Conservation (phyloP, 2,329 filamentous ascomycete species). For the Phialocephala subalpina region DNA sequence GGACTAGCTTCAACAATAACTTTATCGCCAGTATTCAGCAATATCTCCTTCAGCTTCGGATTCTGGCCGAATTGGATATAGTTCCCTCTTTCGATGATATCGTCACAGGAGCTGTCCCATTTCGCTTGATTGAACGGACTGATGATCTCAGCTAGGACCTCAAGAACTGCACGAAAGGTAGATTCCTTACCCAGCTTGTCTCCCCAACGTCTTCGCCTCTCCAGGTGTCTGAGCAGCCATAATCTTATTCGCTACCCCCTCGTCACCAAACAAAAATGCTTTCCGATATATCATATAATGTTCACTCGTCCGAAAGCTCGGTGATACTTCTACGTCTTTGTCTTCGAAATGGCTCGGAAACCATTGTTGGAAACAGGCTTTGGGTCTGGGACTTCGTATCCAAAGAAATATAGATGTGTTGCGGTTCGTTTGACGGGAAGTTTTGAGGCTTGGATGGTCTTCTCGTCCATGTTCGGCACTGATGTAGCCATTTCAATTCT, state of each 20-base stretch:
- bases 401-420: constrained; percentile 18
- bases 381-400: constrained; percentile 16
- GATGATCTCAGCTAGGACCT: background rate
- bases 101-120: constrained; percentile 4
- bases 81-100: constrained; percentile 44
- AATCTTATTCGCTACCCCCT: constrained; percentile 5
- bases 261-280: constrained; percentile 19
- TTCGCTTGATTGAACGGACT: constrained; percentile 14
- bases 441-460: constrained; percentile 1
- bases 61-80: constrained; percentile 47
- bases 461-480: constrained; percentile 21
- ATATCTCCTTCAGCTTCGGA: constrained; percentile 37
- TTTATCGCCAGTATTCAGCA: constrained; percentile 44
- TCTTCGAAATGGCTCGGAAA: constrained; percentile 9
- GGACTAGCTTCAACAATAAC: constrained; percentile 45
- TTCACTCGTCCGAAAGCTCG: constrained; percentile 16
- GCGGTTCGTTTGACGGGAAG: constrained; percentile 19
- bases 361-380: constrained; percentile 21
- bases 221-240: constrained; percentile 15
- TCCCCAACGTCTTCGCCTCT: constrained; percentile 18
- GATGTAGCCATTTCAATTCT: background rate
- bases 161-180: background rate
- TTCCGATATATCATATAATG: constrained; percentile 24
- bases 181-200: constrained; percentile 20
- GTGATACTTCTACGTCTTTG: background rate